Evolutionary conservation across 495 filamentous ascomycete genomes (phyloP).

Genomic region (Tuber indicum): DNA sequence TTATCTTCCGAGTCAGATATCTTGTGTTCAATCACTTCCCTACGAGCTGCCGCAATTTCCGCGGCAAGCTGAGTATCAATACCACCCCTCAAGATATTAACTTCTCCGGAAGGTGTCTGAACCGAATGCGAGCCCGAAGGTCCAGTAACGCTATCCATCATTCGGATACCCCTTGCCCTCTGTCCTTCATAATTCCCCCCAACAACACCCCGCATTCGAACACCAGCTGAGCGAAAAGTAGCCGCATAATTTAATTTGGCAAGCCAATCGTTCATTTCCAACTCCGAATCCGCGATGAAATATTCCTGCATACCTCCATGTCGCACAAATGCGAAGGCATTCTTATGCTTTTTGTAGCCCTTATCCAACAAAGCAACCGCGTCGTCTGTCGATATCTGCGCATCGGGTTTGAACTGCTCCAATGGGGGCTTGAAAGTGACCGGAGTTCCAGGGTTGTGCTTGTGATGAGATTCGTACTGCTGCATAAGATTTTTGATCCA

Average conservation of each 20-base stretch:
- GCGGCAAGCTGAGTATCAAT: slow-evolving; percentile 74
- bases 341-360: slow-evolving; percentile 90
- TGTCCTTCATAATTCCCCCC: slow-evolving; percentile 81
- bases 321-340: slow-evolving; percentile 87
- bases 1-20: slow-evolving; percentile 80
- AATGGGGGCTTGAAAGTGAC: slow-evolving; percentile 85
- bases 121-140: slow-evolving; percentile 53
- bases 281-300: slow-evolving; percentile 79
- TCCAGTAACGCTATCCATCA: slow-evolving; percentile 52
- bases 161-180: slow-evolving; percentile 62
- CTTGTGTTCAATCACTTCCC: slow-evolving; percentile 72
- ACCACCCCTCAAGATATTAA: slow-evolving; percentile 57
- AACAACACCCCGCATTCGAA: slow-evolving; percentile 79
- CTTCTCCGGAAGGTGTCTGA: slow-evolving; percentile 64
- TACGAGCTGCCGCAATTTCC: slow-evolving; percentile 73
- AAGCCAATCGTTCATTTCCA: slow-evolving; percentile 95
- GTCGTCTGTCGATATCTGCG: slow-evolving; percentile 81
- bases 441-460: slow-evolving; percentile 59
- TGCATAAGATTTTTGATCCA: slow-evolving; percentile 90
- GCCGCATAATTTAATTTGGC: slow-evolving; percentile 94
- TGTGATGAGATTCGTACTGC: slow-evolving; percentile 74
- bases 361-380: slow-evolving; percentile 82
- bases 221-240: slow-evolving; percentile 85
- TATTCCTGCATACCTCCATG: slow-evolving; percentile 84
- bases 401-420: slow-evolving; percentile 86